Conservation (phyloP, 2,329 filamentous ascomycete genomes). For the Alternaria metachromatica region DNA sequence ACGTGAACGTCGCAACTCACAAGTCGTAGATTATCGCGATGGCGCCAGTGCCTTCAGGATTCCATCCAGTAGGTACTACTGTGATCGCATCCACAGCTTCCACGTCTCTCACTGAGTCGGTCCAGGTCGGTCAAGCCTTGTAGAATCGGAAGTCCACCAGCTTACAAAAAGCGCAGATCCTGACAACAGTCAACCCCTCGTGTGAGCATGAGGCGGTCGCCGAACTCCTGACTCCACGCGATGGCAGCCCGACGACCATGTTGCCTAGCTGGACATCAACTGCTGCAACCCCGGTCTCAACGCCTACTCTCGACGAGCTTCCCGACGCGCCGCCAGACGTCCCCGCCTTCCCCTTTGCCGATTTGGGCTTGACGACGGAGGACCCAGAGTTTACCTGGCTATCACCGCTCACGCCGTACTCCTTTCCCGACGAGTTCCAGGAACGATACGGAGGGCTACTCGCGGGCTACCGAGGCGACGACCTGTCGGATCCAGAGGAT, state of each 20-base stretch:
- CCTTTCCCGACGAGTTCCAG: not conserved
- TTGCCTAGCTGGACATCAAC: not conserved
- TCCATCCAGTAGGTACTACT: not conserved
- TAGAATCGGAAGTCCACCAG: not conserved
- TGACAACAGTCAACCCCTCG: not conserved
- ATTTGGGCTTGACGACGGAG: not conserved
- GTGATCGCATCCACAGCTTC: not conserved
- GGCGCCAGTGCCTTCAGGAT: not conserved
- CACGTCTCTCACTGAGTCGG: not conserved
- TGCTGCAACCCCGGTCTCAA: not conserved
- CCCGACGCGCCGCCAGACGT: not conserved
- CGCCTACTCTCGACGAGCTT: not conserved
- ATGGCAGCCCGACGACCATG: not conserved
- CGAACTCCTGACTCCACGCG: not conserved
- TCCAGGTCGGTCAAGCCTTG: not conserved
- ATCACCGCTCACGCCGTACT: not conserved
- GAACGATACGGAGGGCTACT: not conserved
- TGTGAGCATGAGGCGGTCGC: not conserved
- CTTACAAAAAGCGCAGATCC: not conserved
- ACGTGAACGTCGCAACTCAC: not conserved
- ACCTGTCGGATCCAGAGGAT: not conserved
- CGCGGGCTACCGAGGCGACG: not conserved
- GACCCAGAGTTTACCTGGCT: not conserved
- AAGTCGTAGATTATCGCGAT: not conserved
- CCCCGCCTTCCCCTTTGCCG: not conserved